Conservation (phyloP, 805 yeast genomes). For the Lipomyces orientalis region DNA sequence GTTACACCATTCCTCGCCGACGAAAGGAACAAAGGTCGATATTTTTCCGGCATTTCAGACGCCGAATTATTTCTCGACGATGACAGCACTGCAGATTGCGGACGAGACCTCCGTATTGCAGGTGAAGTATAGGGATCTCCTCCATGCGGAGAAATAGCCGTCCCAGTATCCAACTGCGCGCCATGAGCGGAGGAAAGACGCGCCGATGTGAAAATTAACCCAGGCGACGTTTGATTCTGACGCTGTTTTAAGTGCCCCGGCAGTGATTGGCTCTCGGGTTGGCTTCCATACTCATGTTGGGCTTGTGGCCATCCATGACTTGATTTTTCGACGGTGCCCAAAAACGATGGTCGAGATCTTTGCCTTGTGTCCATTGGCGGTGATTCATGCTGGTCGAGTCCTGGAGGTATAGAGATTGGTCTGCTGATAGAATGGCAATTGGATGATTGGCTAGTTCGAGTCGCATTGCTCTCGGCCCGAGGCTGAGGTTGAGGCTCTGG, state of each 20-base stretch:
- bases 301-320: neutral
- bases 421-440: neutral
- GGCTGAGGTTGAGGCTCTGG: neutral
- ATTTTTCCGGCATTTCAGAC: neutral
- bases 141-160: neutral
- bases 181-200: neutral
- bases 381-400: neutral
- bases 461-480: neutral
- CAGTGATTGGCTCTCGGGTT: neutral
- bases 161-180: neutral
- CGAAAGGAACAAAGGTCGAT: neutral
- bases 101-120: neutral
- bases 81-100: neutral
- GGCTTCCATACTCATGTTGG: neutral
- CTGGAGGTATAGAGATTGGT: neutral
- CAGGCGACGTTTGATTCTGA: neutral
- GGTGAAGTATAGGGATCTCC: neutral
- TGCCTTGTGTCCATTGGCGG: neutral
- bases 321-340: neutral
- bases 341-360: neutral
- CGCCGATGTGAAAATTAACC: neutral
- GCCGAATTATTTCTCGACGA: neutral
- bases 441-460: neutral
- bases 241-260: neutral
- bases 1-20: neutral